Conservation (phyloP, 495 filamentous ascomycete species). For the Aspergillus sclerotioniger region DNA sequence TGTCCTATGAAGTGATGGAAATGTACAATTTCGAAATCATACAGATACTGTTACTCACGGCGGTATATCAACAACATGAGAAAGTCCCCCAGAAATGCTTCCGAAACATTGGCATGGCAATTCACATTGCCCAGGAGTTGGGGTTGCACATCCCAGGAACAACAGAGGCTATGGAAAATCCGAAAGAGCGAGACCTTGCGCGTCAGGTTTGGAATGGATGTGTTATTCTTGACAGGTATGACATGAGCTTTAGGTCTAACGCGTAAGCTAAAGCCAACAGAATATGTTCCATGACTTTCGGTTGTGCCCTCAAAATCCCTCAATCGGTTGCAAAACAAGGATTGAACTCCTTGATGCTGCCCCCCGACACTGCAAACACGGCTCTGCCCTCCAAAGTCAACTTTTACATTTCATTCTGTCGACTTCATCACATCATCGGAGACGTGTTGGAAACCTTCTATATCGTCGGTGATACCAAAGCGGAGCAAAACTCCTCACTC, state of each 20-base stretch:
- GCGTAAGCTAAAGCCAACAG: constrained; percentile 1
- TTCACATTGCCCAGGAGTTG: constrained; percentile 48
- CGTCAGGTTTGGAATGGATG: constrained; percentile 26
- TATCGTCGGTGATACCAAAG: not conserved
- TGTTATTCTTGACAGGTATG: constrained; percentile 24
- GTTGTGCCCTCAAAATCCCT: constrained; percentile 13
- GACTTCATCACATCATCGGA: constrained; percentile 16
- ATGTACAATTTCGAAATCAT: constrained; percentile 19
- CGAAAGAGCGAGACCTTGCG: constrained; percentile 15
- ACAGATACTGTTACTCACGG: constrained; percentile 24
- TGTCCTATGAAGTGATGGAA: constrained; percentile 18
- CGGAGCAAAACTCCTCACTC: not conserved
- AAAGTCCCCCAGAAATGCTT: constrained; percentile 19
- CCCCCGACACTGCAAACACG: not conserved
- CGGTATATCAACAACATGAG: constrained; percentile 21
- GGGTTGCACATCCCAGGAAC: constrained; percentile 60
- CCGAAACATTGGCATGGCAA: constrained; percentile 57
- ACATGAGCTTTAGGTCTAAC: not conserved
- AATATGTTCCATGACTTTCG: constrained; percentile 17
- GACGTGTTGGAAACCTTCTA: constrained; percentile 18
- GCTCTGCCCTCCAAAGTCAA: constrained; percentile 13
- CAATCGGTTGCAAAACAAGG: constrained; percentile 17
- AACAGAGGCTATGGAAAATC: constrained; percentile 17
- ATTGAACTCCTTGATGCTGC: constrained; percentile 4
- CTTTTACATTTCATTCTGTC: constrained; percentile 17